Percentiles rank a stretch among this genome's conserved stretches.
phyloP scores from a whole-genome alignment of 2,329 filamentous ascomycete genomes.

The Metarhizium brunneum region DNA sequence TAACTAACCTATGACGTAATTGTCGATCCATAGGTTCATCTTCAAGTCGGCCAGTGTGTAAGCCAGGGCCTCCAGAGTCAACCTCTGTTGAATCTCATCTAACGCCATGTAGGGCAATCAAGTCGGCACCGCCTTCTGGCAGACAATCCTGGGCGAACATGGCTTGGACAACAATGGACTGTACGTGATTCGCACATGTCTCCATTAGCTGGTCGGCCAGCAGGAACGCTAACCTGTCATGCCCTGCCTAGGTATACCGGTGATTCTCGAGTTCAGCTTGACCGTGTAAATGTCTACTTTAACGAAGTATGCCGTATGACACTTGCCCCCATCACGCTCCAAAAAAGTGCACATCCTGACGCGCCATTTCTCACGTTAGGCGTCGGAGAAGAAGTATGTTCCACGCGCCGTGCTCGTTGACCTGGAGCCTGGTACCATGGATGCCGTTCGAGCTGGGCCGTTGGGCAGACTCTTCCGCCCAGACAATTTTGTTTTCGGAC shows the following conservation, averaged over 20 bases:
- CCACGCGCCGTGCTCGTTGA: conserved; percentile 98
- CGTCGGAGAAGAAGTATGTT: conserved; percentile 96
- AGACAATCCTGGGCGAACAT: conserved; percentile 81
- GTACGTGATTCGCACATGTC: not conserved
- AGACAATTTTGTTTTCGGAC: conserved; percentile 99
- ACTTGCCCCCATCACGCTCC: conserved; percentile 1
- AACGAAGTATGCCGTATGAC: conserved; percentile 46
- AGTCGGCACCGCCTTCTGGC: conserved; percentile 99
- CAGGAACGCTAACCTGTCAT: not conserved
- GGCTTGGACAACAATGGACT: conserved; percentile 94
- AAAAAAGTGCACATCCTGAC: not conserved
- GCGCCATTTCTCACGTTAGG: conserved; percentile 40
- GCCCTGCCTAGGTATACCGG: conserved; percentile 63
- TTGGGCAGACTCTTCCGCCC: conserved; percentile 98
- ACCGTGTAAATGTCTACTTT: conserved; percentile 99
- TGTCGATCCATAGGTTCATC: conserved; percentile 68
- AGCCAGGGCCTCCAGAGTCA: conserved; percentile 36
- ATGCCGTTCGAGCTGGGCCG: conserved; percentile 93
- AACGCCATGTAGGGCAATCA: conserved; percentile 77
- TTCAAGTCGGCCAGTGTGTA: conserved; percentile 99
- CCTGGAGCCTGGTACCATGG: conserved; percentile 98
- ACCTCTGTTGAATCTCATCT: conserved; percentile 14
- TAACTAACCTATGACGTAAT: conserved; percentile 38
- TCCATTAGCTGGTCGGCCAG: not conserved
- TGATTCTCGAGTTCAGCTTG: conserved; percentile 94